Percentiles rank a stretch among this genome's conserved stretches.
phyloP scores from a whole-genome alignment of 148 eudicot species.

The Rhododendron ferrugineum region DNA sequence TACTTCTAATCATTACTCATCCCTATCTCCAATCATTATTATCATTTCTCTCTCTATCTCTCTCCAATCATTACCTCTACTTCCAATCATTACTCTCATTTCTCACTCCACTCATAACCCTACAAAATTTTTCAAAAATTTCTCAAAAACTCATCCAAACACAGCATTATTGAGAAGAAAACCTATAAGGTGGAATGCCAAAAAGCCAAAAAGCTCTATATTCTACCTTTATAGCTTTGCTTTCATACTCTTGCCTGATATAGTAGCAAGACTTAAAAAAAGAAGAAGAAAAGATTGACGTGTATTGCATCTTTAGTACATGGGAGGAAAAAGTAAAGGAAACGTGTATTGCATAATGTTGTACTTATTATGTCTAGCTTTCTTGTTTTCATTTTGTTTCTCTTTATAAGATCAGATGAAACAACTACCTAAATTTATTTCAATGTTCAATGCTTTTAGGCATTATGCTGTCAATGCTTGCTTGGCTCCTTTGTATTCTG shows the following conservation, averaged over 20 bases:
- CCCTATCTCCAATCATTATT: too few species aligned
- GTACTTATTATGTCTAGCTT: not conserved
- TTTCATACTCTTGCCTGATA: not conserved
- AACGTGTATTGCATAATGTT: not conserved
- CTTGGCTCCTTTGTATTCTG: slow-evolving; percentile 37
- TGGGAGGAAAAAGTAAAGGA: slow-evolving; percentile 10
- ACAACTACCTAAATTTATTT: not conserved
- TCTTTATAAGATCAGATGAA: not conserved
- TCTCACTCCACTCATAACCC: too few species aligned
- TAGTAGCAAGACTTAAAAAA: not conserved
- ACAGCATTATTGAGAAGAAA: not conserved
- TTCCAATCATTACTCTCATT: too few species aligned
- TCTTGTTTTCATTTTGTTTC: not conserved
- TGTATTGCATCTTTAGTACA: not conserved
- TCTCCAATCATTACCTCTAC: too few species aligned
- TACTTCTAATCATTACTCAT: too few species aligned
- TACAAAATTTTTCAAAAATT: too few species aligned
- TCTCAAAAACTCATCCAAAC: too few species aligned
- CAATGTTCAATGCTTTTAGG: slow-evolving; percentile 1
- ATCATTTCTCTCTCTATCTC: too few species aligned
- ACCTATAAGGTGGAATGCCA: not conserved
- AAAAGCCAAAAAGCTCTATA: not conserved
- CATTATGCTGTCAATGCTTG: slow-evolving; percentile 30
- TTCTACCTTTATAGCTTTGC: not conserved
- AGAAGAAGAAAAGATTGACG: not conserved